Evolutionary conservation across 1,139 yeast genomes (phyloP), one percentile per base, ranked within the genome.

Genomic region (Chernovozyma aurita): DNA sequence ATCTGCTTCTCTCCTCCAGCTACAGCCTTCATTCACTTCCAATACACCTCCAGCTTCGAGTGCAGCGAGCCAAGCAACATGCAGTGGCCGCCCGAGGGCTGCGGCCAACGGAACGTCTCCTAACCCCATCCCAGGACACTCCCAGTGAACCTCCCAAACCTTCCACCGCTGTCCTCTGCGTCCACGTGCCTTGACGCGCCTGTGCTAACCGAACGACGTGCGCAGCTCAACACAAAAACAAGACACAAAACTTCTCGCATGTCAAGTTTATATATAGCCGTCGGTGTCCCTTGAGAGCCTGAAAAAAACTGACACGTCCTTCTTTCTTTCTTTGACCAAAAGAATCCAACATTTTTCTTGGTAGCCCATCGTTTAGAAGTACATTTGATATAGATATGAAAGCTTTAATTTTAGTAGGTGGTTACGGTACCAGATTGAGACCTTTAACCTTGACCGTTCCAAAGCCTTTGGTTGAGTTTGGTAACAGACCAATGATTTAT

Each of bases 351-450:
- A 7, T 6, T 20, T 20, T 20, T 20, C 22, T 20, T 20, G 9
- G 22, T 7, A 20, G n/a, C n/a, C n/a, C n/a, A n/a, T n/a, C n/a
- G n/a, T n/a, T n/a, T n/a, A n/a, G n/a, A n/a, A n/a, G n/a, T n/a
- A n/a, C n/a, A n/a, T n/a, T n/a, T n/a, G n/a, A n/a, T n/a, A 20
- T 20, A 41, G 65, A 34, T 55, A 92, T 92, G 98, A 92, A 92
- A 76, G 98, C 97, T 61, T 80, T 92, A 66, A 92, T 92, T 76
- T 85, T 92, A 64, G 98, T 92, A 56, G 98, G 98, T 61, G 98
- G 98, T 65, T 92, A 88, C 75, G 99, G 99, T 76, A 92, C 99
- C 59, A 94, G 99, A 74, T 85, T 92, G 74, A 90, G 99, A 79
- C 99, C 99, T 46, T 77, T 92, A 57, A 94, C 99, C 44, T 76